Percentiles rank a stretch among this genome's conserved stretches.
Conservation (phyloP, 108 stramenopile genomes). For the Epithemia pelagica region DNA sequence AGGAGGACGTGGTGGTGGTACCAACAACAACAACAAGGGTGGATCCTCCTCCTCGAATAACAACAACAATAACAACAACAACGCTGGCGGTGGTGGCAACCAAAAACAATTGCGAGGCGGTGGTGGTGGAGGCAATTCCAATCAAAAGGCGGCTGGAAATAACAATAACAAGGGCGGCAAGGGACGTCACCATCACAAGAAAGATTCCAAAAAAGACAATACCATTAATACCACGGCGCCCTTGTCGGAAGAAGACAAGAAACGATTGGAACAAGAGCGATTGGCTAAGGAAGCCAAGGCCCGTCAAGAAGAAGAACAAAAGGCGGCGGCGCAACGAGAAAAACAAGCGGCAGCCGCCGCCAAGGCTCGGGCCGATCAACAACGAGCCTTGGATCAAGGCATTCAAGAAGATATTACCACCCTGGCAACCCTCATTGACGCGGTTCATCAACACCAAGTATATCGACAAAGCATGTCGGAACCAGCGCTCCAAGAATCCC, state of each 20-base stretch:
- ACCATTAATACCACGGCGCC: no score
- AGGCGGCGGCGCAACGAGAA: not conserved
- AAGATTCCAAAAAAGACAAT: not conserved
- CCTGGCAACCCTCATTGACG: not conserved
- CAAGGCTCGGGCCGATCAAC: not conserved
- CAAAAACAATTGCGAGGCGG: no score
- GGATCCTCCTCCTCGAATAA: no score
- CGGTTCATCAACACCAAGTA: slow-evolving; percentile 7
- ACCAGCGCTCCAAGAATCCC: slow-evolving; percentile 14
- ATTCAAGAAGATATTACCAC: slow-evolving; percentile 9
- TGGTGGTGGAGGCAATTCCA: not conserved
- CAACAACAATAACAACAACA: not conserved
- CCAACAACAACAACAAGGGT: not conserved
- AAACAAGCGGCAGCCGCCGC: not conserved
- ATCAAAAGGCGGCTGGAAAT: not conserved
- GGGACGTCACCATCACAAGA: not conserved
- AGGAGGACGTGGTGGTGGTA: not conserved
- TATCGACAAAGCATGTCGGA: not conserved
- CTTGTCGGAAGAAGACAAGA: not conserved
- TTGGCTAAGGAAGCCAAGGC: not conserved
- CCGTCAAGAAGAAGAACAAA: not conserved
- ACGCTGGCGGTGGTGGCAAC: not conserved
- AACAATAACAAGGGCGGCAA: not conserved
- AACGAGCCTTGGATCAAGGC: not conserved
- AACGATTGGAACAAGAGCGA: not conserved